These are phyloP conservation scores for Cenchrus fungigraminus DNA, from an alignment of 176 grass and related monocot genomes.

Conservation along the genomic window DNA sequence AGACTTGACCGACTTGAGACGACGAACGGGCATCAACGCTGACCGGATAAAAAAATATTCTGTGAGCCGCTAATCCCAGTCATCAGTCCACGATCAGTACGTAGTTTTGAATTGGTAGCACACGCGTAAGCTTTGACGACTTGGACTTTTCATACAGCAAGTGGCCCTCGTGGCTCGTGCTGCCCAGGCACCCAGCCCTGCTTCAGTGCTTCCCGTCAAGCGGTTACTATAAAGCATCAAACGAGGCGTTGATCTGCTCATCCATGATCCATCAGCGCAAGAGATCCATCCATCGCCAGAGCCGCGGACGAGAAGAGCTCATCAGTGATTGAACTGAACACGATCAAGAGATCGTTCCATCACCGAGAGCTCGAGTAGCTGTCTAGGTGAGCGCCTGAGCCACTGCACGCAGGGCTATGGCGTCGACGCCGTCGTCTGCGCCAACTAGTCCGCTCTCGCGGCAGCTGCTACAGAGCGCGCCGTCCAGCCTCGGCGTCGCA, in stretches of 20 bases:
- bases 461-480: background rate
- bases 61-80: background rate
- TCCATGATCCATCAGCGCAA: background rate
- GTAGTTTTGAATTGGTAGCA: background rate
- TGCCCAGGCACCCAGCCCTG: too few relatives aligned
- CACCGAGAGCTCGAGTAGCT: background rate
- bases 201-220: too few relatives aligned
- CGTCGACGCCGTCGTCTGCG: background rate
- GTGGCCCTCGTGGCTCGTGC: too few relatives aligned
- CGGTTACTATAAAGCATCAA: too few relatives aligned
- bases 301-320: background rate
- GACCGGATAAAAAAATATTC: too few relatives aligned
- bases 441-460: background rate
- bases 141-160: background rate
- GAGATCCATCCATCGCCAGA: background rate
- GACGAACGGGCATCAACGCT: too few relatives aligned
- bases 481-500: background rate
- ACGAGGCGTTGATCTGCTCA: background rate
- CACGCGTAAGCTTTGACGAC: background rate
- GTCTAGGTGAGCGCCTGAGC: background rate
- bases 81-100: background rate
- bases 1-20: too few relatives aligned
- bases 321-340: background rate
- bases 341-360: background rate
- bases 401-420: background rate